Evolutionary conservation across 805 yeast species (phyloP).

Genomic region (Tetrapisispora taiwanensis): DNA sequence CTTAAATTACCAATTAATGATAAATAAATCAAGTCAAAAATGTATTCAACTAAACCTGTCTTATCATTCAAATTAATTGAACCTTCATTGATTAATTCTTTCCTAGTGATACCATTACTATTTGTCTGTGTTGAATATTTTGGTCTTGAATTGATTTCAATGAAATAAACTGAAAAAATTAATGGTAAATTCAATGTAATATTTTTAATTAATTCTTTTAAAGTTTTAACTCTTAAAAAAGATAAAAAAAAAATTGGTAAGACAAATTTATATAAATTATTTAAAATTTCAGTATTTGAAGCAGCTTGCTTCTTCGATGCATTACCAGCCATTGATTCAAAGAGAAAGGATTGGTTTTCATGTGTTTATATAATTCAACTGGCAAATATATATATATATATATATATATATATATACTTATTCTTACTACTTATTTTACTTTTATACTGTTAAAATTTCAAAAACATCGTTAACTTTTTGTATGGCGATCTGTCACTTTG

Average conservation of each 20-base stretch:
- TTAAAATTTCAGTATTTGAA: slow-evolving; percentile 14
- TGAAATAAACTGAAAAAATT: slow-evolving; percentile 31
- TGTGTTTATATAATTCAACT: too few species aligned
- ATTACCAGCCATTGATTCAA: slow-evolving; percentile 46
- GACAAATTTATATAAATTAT: slow-evolving; percentile 17
- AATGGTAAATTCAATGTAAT: slow-evolving; percentile 25
- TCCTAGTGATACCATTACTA: slow-evolving; percentile 9
- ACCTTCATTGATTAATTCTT: slow-evolving; percentile 35
- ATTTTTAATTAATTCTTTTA: slow-evolving; percentile 15
- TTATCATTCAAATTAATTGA: slow-evolving; percentile 35
- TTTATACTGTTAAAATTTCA: too few species aligned
- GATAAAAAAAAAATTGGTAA: slow-evolving; percentile 24
- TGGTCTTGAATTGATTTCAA: slow-evolving; percentile 46
- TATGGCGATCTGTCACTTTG: too few species aligned
- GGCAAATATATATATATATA: too few species aligned
- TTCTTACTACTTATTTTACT: too few species aligned
- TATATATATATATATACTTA: too few species aligned
- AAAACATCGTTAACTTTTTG: too few species aligned
- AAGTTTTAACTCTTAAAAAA: slow-evolving; percentile 31
- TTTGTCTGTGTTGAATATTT: slow-evolving; percentile 22
- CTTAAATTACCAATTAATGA: slow-evolving; percentile 41
- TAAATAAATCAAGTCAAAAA: slow-evolving; percentile 45
- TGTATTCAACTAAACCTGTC: slow-evolving; percentile 42
- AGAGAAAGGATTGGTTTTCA: too few species aligned
- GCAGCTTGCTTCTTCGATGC: slow-evolving; percentile 45